Percentiles rank a stretch among this genome's conserved stretches.
phyloP scores from a whole-genome alignment of 192 early-diverging fungal species.

The Backusella tuberculispora region DNA sequence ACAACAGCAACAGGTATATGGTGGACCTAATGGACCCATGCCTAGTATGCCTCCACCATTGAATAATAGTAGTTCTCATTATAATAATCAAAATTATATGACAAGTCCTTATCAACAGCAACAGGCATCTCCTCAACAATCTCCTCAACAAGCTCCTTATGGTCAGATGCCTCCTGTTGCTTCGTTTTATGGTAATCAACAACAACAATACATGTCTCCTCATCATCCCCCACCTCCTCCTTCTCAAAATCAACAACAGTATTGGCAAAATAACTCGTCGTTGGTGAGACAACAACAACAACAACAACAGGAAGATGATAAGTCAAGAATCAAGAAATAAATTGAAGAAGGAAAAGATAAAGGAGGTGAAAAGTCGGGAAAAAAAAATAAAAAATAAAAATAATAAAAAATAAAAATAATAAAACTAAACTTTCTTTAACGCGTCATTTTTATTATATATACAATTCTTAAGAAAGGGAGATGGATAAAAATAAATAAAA shows the following conservation, averaged over 20 bases:
- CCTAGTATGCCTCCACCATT: neutral
- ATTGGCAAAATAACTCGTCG: neutral
- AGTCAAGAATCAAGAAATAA: neutral
- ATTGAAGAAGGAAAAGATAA: neutral
- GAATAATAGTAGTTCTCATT: neutral
- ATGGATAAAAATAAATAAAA: too few relatives aligned
- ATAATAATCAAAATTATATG: neutral
- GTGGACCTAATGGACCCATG: neutral
- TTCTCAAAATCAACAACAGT: neutral
- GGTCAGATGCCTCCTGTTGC: slow-evolving; percentile 14
- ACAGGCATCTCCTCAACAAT: neutral
- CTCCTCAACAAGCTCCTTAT: slow-evolving; percentile 12
- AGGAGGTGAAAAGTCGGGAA: too few relatives aligned
- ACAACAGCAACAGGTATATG: neutral
- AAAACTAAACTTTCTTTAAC: too few relatives aligned
- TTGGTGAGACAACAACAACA: neutral
- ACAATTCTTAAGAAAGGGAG: too few relatives aligned
- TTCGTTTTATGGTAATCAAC: slow-evolving; percentile 20
- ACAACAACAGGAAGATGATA: slow-evolving; percentile 6
- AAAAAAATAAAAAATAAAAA: too few relatives aligned
- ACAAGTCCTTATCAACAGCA: neutral
- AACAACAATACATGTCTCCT: neutral
- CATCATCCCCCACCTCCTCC: slow-evolving; percentile 1
- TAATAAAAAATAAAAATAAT: too few relatives aligned
- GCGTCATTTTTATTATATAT: too few relatives aligned